A percentile compares a stretch with the other conserved stretches of the same genome.
These are phyloP conservation scores for Arabis alpina DNA, from an alignment of 345 rosid species.

Conservation along the genomic window DNA sequence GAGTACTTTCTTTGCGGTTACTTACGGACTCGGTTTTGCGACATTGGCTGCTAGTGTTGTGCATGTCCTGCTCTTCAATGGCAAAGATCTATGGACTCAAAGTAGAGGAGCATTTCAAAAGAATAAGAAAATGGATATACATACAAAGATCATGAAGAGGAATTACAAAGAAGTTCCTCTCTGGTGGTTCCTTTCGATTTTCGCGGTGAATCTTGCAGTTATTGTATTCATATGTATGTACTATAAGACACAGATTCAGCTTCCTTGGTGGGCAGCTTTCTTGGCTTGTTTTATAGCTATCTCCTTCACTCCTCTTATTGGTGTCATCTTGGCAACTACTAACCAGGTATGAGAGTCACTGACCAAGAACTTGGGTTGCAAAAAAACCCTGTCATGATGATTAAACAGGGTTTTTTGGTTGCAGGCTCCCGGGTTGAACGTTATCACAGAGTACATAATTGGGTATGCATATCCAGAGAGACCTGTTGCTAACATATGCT, in stretches of 20 bases:
- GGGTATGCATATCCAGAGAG: slow-evolving; percentile 80
- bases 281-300: slow-evolving; percentile 76
- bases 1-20: slow-evolving; percentile 79
- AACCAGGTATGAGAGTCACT: slow-evolving; percentile 51
- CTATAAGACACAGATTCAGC: slow-evolving; percentile 63
- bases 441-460: slow-evolving; percentile 80
- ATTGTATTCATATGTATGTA: slow-evolving; percentile 62
- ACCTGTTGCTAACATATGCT: slow-evolving; percentile 93
- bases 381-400: slow-evolving; percentile 1
- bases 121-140: slow-evolving; percentile 60
- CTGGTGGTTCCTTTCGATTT: slow-evolving; percentile 78
- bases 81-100: slow-evolving; percentile 70
- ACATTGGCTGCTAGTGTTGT: slow-evolving; percentile 68
- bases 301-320: slow-evolving; percentile 82
- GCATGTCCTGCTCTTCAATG: slow-evolving; percentile 71
- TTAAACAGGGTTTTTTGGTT: not conserved
- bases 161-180: slow-evolving; percentile 65
- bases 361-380: not conserved
- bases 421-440: slow-evolving; percentile 70
- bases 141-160: slow-evolving; percentile 75
- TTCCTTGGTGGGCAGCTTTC: slow-evolving; percentile 92
- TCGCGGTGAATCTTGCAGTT: slow-evolving; percentile 50
- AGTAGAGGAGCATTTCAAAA: slow-evolving; percentile 54
- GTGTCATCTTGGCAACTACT: slow-evolving; percentile 75
- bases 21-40: slow-evolving; percentile 84